A percentile compares a stretch with the other conserved stretches of the same genome.
Evolutionary conservation across 352 stramenopile genomes (phyloP).

Genomic region (Pythium rishiriense): DNA sequence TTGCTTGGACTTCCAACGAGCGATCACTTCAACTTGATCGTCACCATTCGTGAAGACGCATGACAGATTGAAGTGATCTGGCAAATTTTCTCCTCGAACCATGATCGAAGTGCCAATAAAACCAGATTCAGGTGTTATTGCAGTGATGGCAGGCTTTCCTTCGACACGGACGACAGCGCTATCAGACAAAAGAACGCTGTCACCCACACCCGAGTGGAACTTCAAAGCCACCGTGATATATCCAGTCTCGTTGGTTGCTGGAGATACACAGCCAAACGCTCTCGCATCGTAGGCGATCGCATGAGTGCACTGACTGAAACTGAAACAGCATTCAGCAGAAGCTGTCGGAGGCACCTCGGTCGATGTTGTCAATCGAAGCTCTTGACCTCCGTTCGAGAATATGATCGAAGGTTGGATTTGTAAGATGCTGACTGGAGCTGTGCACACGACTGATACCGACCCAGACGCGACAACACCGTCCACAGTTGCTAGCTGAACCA

Average conservation of each 20-base stretch:
- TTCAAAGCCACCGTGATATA: neutral
- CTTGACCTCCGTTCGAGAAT: conserved; percentile 2
- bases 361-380: neutral
- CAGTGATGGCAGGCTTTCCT: conserved; percentile 3
- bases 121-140: conserved; percentile 5
- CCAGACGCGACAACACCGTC: conserved; percentile 17
- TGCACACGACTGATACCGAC: neutral
- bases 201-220: neutral
- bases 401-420: conserved; percentile 2
- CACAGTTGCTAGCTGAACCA: conserved; percentile 10
- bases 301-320: neutral
- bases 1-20: conserved; percentile 20
- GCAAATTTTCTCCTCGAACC: conserved; percentile 19
- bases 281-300: neutral
- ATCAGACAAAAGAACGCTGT: conserved; percentile 3
- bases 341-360: too few species aligned
- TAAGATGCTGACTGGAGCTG: neutral
- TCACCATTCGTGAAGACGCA: conserved; percentile 9
- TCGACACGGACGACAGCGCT: neutral
- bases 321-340: conserved; percentile 17
- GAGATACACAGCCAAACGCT: conserved; percentile 8
- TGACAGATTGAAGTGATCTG: neutral
- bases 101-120: conserved; percentile 6
- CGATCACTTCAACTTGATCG: conserved; percentile 4
- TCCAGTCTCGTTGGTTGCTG: neutral